Evolutionary conservation across 495 filamentous ascomycete genomes (phyloP).

Genomic region (Sordaria brevicollis): DNA sequence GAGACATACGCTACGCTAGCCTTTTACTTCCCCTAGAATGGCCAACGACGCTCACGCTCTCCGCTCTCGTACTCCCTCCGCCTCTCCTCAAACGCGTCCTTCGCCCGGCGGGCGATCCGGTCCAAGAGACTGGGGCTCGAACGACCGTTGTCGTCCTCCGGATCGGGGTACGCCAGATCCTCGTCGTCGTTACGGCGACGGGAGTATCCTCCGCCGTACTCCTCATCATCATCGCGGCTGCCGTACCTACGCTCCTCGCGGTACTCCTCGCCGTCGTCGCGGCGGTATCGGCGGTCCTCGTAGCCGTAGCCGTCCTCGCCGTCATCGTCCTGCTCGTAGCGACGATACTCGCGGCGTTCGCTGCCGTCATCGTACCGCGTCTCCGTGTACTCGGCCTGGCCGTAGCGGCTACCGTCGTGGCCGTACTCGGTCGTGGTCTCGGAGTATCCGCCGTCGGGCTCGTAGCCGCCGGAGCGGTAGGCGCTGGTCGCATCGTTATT

Average conservation of each 20-base stretch:
- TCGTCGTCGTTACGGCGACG: constrained; percentile 1
- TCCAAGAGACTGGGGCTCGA: constrained; percentile 17
- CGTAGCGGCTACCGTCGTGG: constrained; percentile 34
- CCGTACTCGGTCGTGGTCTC: constrained; percentile 35
- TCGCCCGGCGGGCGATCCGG: constrained; percentile 12
- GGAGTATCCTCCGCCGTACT: neutral
- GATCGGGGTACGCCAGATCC: neutral
- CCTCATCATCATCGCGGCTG: constrained; percentile 1
- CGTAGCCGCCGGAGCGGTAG: constrained; percentile 24
- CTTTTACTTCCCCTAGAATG: neutral
- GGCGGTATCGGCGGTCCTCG: constrained; percentile 23
- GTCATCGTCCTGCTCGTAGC: constrained; percentile 29
- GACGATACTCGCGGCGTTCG: constrained; percentile 33
- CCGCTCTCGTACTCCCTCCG: neutral
- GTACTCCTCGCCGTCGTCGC: constrained; percentile 13
- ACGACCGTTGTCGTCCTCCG: neutral
- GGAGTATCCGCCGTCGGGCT: constrained; percentile 32
- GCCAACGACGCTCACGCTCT: neutral
- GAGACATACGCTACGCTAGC: neutral
- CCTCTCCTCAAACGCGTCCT: constrained; percentile 16
- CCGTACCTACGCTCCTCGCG: constrained; percentile 1
- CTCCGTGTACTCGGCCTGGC: constrained; percentile 35
- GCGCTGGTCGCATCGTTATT: constrained; percentile 30
- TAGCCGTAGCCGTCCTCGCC: constrained; percentile 25
- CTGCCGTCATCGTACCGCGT: constrained; percentile 34